Base-by-base conservation (phyloP, 106 monocot genomes). In the Dendrobium nobile region DNA sequence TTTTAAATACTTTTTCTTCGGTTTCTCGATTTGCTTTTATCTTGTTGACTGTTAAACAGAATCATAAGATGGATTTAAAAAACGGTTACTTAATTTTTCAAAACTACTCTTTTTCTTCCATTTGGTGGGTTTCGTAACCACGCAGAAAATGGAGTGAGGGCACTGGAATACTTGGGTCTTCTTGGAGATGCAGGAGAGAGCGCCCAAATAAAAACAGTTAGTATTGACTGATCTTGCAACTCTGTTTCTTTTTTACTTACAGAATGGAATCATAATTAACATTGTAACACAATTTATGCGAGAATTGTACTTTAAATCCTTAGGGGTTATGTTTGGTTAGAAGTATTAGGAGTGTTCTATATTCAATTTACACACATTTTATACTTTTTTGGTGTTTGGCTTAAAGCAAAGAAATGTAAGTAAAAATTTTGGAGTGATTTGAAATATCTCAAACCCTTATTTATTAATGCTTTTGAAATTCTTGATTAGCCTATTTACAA, bases 101-200 rank as follows among this genome's bases (percentile, higher is more conserved):
- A 65, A 64, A 7, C 26, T 64, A 7, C 26, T 33, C 0, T 37
- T 40, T 72, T 72, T 22, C 15, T 37, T 72, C 72, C 27, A 4
- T 72, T 8, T 17, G 1, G 18, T 79, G 61, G 26, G 10, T 81
- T 75, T 31, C 80, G 85, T 85, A 20, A 85, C 85, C 33, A 85
- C 85, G 85, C 81, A 76, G 85, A 85, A 54, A 81, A 85, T 85
- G 81, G 81, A 5, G n/a, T 73, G 27, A 85, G 81, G 51, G 85
- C 85, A 77, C 77, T 85, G 77, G 85, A 85, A 58, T 85, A 81
- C 41, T 73, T 85, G 55, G 85, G 85, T 27, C 51, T 84, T 27
- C 44, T 56, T 47, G 85, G 45, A 58, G 85, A 72, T 11, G 44
- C 61, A 59, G 59, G 75, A 55, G 45, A 79, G 18, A 51, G 70